These are phyloP conservation scores for Phytophthora sojae DNA, from an alignment of 352 stramenopile species.

Conservation along the genomic window DNA sequence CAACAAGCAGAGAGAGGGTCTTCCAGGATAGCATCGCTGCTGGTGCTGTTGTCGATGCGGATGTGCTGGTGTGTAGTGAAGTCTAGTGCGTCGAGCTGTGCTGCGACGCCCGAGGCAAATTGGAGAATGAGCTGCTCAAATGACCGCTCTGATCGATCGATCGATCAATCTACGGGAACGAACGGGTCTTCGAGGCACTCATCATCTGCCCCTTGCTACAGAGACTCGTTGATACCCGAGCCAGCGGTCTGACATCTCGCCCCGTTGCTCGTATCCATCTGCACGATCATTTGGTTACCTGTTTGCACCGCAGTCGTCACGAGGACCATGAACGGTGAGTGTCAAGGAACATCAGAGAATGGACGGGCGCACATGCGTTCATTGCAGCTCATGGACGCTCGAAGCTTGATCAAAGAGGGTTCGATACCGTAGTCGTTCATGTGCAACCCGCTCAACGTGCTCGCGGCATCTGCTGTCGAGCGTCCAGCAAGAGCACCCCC, in stretches of 20 bases:
- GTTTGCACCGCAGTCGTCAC: not conserved
- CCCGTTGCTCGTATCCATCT: constrained; percentile 28
- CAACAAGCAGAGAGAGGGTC: constrained; percentile 27
- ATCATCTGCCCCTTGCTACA: constrained; percentile 18
- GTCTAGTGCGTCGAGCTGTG: not conserved
- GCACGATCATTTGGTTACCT: constrained; percentile 27
- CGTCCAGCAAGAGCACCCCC: not conserved
- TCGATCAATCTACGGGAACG: not conserved
- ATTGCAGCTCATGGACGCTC: not conserved
- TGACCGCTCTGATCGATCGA: constrained; percentile 17
- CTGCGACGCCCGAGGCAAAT: constrained; percentile 25
- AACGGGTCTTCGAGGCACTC: constrained; percentile 8
- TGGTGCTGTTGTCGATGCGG: constrained; percentile 4
- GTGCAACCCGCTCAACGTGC: not conserved
- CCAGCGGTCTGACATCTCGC: constrained; percentile 18
- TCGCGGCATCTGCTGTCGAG: not conserved
- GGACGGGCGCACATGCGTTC: constrained; percentile 14
- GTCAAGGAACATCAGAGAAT: constrained; percentile 12
- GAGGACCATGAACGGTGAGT: constrained; percentile 1
- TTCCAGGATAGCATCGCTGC: constrained; percentile 33
- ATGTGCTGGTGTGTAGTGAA: not conserved
- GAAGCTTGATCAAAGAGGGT: not conserved
- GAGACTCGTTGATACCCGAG: constrained; percentile 5
- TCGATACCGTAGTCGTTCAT: not conserved
- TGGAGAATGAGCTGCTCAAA: constrained; percentile 28